A percentile compares a stretch with the other conserved stretches of the same genome.
Evolutionary conservation across 768 basidiomycete species (phyloP).

Genomic region (Amanita rubescens): DNA sequence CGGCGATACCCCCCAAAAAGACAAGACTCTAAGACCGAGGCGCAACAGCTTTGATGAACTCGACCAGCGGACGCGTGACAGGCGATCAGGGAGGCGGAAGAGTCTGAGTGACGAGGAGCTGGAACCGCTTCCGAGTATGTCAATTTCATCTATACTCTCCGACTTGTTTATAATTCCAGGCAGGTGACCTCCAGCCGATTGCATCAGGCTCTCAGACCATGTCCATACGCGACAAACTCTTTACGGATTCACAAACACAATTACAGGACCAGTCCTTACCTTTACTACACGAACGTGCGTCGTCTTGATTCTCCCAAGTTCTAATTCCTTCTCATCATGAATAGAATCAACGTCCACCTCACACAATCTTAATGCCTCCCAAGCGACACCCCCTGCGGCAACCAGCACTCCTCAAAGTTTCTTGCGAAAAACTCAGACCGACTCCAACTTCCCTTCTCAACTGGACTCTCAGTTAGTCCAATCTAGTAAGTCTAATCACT

Average conservation of each 20-base stretch:
- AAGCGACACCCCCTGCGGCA: slow-evolving; percentile 37
- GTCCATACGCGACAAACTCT: slow-evolving; percentile 28
- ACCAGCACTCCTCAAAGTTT: slow-evolving; percentile 51
- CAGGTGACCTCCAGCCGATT: slow-evolving; percentile 14
- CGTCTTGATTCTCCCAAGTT: slow-evolving; percentile 2
- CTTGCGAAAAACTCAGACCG: slow-evolving; percentile 41
- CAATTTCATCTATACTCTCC: neutral
- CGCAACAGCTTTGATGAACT: slow-evolving; percentile 59
- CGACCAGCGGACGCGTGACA: slow-evolving; percentile 37
- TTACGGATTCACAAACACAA: slow-evolving; percentile 19
- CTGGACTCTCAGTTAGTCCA: slow-evolving; percentile 20
- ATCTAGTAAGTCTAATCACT: slow-evolving; percentile 36
- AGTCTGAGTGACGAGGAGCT: slow-evolving; percentile 66
- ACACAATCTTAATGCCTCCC: slow-evolving; percentile 31
- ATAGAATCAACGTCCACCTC: slow-evolving; percentile 32
- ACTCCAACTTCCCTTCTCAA: slow-evolving; percentile 23
- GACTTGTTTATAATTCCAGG: slow-evolving; percentile 12
- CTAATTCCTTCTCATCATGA: slow-evolving; percentile 6
- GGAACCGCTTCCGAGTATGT: slow-evolving; percentile 30
- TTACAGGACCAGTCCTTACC: slow-evolving; percentile 28
- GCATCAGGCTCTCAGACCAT: slow-evolving; percentile 10
- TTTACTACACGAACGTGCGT: slow-evolving; percentile 28
- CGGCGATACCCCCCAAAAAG: slow-evolving; percentile 56
- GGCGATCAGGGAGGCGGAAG: slow-evolving; percentile 43
- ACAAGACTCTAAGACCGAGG: slow-evolving; percentile 16